A percentile compares a stretch with the other conserved stretches of the same genome.
These are phyloP conservation scores for Sporothrix mexicana DNA, from an alignment of 2,329 filamentous ascomycete species.

Conservation along the genomic window DNA sequence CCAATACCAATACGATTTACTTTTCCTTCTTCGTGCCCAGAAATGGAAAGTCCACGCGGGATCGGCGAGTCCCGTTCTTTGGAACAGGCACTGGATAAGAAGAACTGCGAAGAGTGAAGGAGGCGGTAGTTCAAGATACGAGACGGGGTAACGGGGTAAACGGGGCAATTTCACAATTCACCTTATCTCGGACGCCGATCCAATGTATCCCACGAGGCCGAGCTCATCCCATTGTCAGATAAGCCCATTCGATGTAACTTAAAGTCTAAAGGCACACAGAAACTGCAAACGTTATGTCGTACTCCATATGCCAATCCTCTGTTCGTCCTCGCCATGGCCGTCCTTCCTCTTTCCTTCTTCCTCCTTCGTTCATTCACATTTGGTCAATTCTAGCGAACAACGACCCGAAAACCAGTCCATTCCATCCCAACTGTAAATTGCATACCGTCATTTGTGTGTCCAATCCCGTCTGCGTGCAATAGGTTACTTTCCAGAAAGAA, in stretches of 20 bases:
- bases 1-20: too few relatives aligned
- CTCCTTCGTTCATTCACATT: neutral
- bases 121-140: neutral
- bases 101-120: neutral
- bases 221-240: too few relatives aligned
- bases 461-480: too few relatives aligned
- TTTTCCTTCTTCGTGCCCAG: neutral
- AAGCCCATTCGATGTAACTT: too few relatives aligned
- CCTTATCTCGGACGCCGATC: too few relatives aligned
- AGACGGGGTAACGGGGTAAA: too few relatives aligned
- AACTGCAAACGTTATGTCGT: too few relatives aligned
- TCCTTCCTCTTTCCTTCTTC: neutral
- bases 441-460: neutral
- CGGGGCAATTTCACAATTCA: neutral
- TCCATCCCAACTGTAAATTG: neutral
- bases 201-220: too few relatives aligned
- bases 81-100: neutral
- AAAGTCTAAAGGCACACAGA: too few relatives aligned
- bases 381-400: neutral
- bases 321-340: neutral
- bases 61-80: constrained; percentile 1
- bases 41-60: neutral
- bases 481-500: neutral
- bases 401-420: neutral
- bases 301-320: neutral